A percentile compares a stretch with the other conserved stretches of the same genome.
phyloP scores from a whole-genome alignment of 345 rosid species.

The Eucalyptus decipiens region DNA sequence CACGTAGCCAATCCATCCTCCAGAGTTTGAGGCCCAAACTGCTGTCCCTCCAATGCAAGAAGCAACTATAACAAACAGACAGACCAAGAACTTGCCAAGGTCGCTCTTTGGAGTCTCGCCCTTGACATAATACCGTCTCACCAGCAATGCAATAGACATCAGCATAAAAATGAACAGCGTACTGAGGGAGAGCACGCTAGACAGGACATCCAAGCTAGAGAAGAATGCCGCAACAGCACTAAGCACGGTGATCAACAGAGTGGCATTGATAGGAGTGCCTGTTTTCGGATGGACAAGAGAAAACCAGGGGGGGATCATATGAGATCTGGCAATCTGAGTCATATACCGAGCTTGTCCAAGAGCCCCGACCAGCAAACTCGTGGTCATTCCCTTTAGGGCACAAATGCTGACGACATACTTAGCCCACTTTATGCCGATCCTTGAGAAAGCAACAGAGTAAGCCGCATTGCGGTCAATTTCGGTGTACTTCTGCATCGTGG shows the following conservation, averaged over 20 bases:
- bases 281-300: slow-evolving; percentile 84
- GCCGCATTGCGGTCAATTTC: slow-evolving; percentile 70
- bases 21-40: slow-evolving; percentile 30
- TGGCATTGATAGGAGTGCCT: slow-evolving; percentile 77
- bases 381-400: slow-evolving; percentile 91
- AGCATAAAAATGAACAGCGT: slow-evolving; percentile 80
- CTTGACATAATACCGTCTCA: slow-evolving; percentile 66
- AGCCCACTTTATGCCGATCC: slow-evolving; percentile 94
- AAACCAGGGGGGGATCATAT: slow-evolving; percentile 92
- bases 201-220: slow-evolving; percentile 72
- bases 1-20: slow-evolving; percentile 50
- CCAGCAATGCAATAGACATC: slow-evolving; percentile 69
- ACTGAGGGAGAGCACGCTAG: slow-evolving; percentile 60
- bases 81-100: slow-evolving; percentile 38
- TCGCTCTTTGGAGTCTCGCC: slow-evolving; percentile 37
- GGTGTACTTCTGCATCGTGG: slow-evolving; percentile 67
- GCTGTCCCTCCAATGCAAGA: slow-evolving; percentile 52
- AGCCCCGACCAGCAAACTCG: slow-evolving; percentile 75
- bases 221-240: slow-evolving; percentile 57
- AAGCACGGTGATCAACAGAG: slow-evolving; percentile 45
- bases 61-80: slow-evolving; percentile 24
- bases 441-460: slow-evolving; percentile 56
- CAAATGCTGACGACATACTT: slow-evolving; percentile 76
- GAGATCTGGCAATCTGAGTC: slow-evolving; percentile 91
- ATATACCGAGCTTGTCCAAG: slow-evolving; percentile 93